Evolutionary conservation across 805 yeast genomes (phyloP).

Genomic region (Cyberlindnera xishuangbannaensis): DNA sequence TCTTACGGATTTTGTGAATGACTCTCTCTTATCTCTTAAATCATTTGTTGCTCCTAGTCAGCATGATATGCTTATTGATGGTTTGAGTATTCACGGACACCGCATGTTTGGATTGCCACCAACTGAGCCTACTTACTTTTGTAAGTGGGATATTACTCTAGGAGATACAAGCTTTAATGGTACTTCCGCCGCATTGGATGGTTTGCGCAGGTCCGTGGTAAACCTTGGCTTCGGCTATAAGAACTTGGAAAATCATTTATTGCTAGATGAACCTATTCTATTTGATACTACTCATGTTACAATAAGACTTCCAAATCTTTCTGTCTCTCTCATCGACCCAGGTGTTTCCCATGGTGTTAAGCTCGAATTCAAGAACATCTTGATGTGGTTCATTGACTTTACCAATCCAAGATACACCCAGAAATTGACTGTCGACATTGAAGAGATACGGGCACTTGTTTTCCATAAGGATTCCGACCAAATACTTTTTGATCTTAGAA

Average conservation of each 20-base stretch:
- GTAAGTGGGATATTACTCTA: constrained; percentile 81
- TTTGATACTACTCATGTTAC: constrained; percentile 67
- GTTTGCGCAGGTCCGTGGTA: constrained; percentile 35
- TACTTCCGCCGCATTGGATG: constrained; percentile 38
- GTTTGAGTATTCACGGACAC: constrained; percentile 72
- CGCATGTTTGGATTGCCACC: constrained; percentile 94
- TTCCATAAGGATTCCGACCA: constrained; percentile 18
- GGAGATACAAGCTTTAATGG: constrained; percentile 55
- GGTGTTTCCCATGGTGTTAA: constrained; percentile 21
- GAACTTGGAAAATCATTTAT: constrained; percentile 73
- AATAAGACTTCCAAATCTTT: constrained; percentile 45
- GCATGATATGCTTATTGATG: constrained; percentile 47
- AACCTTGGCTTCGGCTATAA: constrained; percentile 57
- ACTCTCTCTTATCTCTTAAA: constrained; percentile 11
- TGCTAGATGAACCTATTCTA: constrained; percentile 47
- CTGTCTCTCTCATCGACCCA: constrained; percentile 35
- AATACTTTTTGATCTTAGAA: constrained; percentile 38
- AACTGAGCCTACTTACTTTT: constrained; percentile 75
- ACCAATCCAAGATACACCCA: constrained; percentile 61
- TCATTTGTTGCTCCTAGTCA: constrained; percentile 7
- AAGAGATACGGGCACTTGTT: constrained; percentile 35
- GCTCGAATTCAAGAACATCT: constrained; percentile 23
- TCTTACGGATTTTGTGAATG: constrained; percentile 11
- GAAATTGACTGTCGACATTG: constrained; percentile 44
- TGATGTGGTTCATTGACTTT: constrained; percentile 56